These are phyloP conservation scores for Prillingera fragicola DNA, from an alignment of 1,284 basidiomycete species.

Conservation along the genomic window DNA sequence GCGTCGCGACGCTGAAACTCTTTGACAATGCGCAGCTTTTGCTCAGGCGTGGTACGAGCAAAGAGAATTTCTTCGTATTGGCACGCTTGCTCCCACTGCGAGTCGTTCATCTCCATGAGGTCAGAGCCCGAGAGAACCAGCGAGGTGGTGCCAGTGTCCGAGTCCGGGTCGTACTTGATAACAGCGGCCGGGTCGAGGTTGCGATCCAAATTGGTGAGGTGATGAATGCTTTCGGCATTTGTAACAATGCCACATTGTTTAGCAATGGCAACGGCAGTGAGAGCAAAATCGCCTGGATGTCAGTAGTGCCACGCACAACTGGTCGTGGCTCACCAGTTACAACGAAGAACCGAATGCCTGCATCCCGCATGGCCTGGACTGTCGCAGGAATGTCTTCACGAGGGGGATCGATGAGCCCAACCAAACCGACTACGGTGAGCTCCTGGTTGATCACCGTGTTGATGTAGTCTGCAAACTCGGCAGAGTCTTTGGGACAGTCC, in stretches of 20 bases:
- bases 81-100: conserved; percentile 54
- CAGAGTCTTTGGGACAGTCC: conserved; percentile 33
- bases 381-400: conserved; percentile 56
- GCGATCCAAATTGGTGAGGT: conserved; percentile 46
- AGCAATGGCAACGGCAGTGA: conserved; percentile 56
- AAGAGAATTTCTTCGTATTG: conserved; percentile 66
- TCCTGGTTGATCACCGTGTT: conserved; percentile 39
- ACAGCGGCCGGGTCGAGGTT: conserved; percentile 18
- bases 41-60: conserved; percentile 65
- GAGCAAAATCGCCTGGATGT: conserved; percentile 58
- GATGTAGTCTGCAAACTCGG: conserved; percentile 45
- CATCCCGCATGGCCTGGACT: conserved; percentile 54
- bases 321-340: no score
- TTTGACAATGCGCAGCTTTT: conserved; percentile 65
- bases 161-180: conserved; percentile 25
- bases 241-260: conserved; percentile 59
- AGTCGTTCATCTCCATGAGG: conserved; percentile 51
- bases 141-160: conserved; percentile 22
- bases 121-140: conserved; percentile 56
- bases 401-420: conserved; percentile 62
- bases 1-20: conserved; percentile 56
- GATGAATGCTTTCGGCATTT: conserved; percentile 35
- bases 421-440: conserved; percentile 59
- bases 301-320: no score
- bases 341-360: conserved; percentile 63